Base-by-base conservation (phyloP, 2,329 filamentous ascomycete species). In the Lasiodiplodia gonubiensis region DNA sequence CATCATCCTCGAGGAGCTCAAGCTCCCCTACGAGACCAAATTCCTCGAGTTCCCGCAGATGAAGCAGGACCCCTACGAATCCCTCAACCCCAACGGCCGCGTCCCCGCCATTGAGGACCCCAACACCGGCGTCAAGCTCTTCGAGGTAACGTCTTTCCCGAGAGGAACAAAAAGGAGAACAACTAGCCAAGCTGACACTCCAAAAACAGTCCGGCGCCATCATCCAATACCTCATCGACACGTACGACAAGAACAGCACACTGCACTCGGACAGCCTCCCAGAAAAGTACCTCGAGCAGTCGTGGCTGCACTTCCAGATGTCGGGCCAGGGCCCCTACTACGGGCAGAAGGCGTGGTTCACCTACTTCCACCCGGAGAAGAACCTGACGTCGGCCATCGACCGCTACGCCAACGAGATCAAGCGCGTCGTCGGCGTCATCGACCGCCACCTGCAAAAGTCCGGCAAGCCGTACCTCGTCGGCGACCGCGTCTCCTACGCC, bases 301-400 rank as follows among this genome's bases (percentile, higher is more conserved):
- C 82, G 49, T 84, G 80, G 78, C 76, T 84, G 4, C 78, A 77
- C 71, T 83, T 79, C 73, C 82, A 85, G 72, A 74, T 74, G 49
- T 77, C 77, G 2, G 82, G 82, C 8, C 83, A 85, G 69, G 83
- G 82, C 1, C 83, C 82, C 0, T 85, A 84, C 71, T 84, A 71
- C 59, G 76, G 76, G 1, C 76, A 78, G 68, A 72, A 70, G 3
- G 68, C 70, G 12, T 81, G 79, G 79, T 81, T 81, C 70, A 74
- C 71, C 10, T 70, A 69, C 10, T 80, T 78, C 67, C 79, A 84
- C 72, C 73, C 73, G 0, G 82, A 85, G 67, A 80, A 80, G 69
- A 27, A 39, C 65, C 39, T 84, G 23, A 75, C 72, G 0, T 79
- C 76, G 18, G 83, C 81, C 5, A 73, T 80, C 25, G 78, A 82